Base-by-base conservation (phyloP, 1,139 yeast species). In the Yamadazyma triangularis region DNA sequence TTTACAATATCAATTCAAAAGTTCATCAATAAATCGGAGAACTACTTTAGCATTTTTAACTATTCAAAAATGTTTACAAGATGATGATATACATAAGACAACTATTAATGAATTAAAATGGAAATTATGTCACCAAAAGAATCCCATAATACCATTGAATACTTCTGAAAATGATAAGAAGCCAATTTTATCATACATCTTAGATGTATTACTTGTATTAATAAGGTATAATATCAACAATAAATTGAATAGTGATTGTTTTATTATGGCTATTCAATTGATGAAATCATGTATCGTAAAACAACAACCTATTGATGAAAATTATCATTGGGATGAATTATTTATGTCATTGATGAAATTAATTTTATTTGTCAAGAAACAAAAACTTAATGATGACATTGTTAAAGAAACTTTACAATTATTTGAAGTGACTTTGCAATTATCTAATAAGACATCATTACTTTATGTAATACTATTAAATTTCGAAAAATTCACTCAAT, bases 51-150 rank as follows among this genome's bases (percentile, higher is more conserved):
- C 57, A 2, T 38, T 64, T 9, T 48, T 59, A 0, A 45, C 58
- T 4, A 35, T 50, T 4, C 35, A 44, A 4, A 36, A 34, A 18
- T 8, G 38, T 5, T 21, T 42, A 1, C 14, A 24, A 7, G 14
- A 50, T n/a, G 40, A 45, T 4, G 36, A 36, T 9, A 37, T 59
- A 4, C 35, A 45, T 8, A 34, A 44, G 1, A 48, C 42, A 23
- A 49, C 48, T 15, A 58, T 68, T 14, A 54, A 67, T 33, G 73
- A 66, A 38, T 57, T 52, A 36, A 54, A 54, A 30, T 65, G 70
- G 68, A 67, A 66, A 36, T 40, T 66, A 27, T 61, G 69, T 28
- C 73, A 61, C 36, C 73, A 66, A 30, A 57, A 53, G 31, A 25
- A 39, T 5, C 72, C 73, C 1, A 40, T 61, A 12, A 44, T 67